A percentile compares a stretch with the other conserved stretches of the same genome.
Evolutionary conservation across 192 early-diverging fungal species (phyloP).

Genomic region (Oehlia diaphana): DNA sequence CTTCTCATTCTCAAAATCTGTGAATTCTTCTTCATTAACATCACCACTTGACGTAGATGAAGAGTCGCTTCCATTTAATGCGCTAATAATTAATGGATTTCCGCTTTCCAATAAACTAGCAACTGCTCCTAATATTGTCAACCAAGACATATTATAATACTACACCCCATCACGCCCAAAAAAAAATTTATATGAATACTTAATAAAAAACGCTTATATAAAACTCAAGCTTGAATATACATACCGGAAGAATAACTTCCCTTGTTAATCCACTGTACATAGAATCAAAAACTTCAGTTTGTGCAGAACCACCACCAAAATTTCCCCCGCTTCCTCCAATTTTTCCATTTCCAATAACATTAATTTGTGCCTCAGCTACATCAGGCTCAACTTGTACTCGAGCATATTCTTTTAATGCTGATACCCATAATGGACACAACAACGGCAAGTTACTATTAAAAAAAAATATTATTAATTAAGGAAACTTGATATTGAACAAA

Average conservation of each 20-base stretch:
- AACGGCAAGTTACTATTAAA: conserved; percentile 41
- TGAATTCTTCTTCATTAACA: neutral
- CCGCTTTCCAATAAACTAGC: conserved; percentile 50
- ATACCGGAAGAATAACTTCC: conserved; percentile 68
- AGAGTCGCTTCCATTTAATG: conserved; percentile 36
- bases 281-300: conserved; percentile 49
- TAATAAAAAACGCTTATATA: neutral
- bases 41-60: neutral
- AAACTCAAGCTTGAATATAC: neutral
- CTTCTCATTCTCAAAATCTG: neutral
- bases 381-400: conserved; percentile 66
- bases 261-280: conserved; percentile 66
- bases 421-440: conserved; percentile 64
- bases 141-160: conserved; percentile 59
- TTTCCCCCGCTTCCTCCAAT: neutral
- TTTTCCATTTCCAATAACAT: conserved; percentile 17
- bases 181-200: neutral
- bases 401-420: conserved; percentile 62
- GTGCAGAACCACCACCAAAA: neutral
- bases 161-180: conserved; percentile 1
- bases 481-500: no score
- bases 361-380: conserved; percentile 31
- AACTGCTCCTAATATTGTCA: conserved; percentile 60
- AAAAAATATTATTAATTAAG: conserved; percentile 1
- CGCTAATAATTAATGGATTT: conserved; percentile 46